Evolutionary conservation across 345 rosid species (phyloP).

Genomic region (Brassica rapa): DNA sequence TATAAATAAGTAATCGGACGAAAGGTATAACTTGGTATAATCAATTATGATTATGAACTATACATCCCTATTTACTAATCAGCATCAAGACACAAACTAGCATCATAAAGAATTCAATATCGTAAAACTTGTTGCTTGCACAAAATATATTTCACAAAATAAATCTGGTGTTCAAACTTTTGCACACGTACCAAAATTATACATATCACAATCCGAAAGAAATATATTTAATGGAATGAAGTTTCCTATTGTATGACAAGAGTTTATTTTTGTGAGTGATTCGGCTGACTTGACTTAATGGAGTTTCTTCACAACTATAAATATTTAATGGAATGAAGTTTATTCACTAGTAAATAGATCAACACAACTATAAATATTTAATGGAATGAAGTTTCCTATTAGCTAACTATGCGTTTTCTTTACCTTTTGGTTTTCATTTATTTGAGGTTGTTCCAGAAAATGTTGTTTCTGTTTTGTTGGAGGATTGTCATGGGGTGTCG

Average conservation of each 20-base stretch:
- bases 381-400: too few relatives aligned
- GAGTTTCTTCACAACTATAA: too few relatives aligned
- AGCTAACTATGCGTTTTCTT: too few relatives aligned
- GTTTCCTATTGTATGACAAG: background rate
- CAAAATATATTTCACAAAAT: background rate
- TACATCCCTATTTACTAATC: background rate
- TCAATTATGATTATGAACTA: background rate
- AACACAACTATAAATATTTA: background rate
- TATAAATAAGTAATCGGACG: background rate
- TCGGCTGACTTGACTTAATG: too few relatives aligned
- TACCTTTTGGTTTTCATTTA: background rate
- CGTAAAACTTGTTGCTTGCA: background rate
- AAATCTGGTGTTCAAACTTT: background rate
- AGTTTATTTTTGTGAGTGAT: too few relatives aligned
- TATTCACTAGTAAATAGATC: background rate
- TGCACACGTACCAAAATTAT: background rate
- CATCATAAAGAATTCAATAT: background rate
- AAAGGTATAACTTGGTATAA: background rate
- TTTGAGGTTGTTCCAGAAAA: background rate
- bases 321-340: background rate
- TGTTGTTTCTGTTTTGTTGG: background rate
- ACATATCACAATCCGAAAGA: background rate
- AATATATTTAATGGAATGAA: background rate
- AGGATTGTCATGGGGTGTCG: background rate
- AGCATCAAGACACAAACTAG: background rate